phyloP scores from a whole-genome alignment of 78 protist species.

The Protostelium mycophagum region DNA sequence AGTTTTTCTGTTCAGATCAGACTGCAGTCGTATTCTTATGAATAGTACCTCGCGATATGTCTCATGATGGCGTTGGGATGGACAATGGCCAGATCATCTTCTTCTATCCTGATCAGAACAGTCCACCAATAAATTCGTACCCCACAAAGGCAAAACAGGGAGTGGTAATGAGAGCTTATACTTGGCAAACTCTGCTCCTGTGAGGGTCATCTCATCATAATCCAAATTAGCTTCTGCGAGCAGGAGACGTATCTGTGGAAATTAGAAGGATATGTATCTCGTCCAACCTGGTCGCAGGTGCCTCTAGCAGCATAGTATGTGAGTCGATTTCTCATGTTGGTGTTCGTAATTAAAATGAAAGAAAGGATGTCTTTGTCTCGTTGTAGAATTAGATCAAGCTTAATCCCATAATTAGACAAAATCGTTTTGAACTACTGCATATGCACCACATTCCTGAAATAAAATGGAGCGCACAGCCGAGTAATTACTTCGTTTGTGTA shows the following conservation, averaged over 20 bases:
- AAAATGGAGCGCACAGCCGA: too few relatives aligned
- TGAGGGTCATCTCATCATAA: not conserved
- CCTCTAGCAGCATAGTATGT: not conserved
- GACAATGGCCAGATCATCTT: not conserved
- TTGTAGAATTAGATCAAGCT: too few relatives aligned
- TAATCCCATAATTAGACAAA: too few relatives aligned
- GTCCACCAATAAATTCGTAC: too few relatives aligned
- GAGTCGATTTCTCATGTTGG: too few relatives aligned
- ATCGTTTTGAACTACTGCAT: too few relatives aligned
- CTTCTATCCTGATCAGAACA: not conserved
- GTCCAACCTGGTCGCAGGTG: not conserved
- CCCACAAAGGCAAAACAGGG: not conserved
- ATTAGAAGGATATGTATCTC: not conserved
- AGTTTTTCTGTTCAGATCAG: not conserved
- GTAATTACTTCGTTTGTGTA: too few relatives aligned
- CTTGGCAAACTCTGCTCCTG: not conserved
- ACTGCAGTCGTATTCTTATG: not conserved
- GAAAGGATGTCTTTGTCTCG: too few relatives aligned
- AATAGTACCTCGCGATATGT: not conserved
- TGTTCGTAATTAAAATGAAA: too few relatives aligned
- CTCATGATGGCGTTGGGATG: not conserved
- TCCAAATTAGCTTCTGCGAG: not conserved
- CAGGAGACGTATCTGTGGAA: not conserved
- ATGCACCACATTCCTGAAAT: too few relatives aligned
- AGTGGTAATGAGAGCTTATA: not conserved